Evolutionary conservation across 2,329 filamentous ascomycete species (phyloP).

Genomic region (Botryotinia calthae): DNA sequence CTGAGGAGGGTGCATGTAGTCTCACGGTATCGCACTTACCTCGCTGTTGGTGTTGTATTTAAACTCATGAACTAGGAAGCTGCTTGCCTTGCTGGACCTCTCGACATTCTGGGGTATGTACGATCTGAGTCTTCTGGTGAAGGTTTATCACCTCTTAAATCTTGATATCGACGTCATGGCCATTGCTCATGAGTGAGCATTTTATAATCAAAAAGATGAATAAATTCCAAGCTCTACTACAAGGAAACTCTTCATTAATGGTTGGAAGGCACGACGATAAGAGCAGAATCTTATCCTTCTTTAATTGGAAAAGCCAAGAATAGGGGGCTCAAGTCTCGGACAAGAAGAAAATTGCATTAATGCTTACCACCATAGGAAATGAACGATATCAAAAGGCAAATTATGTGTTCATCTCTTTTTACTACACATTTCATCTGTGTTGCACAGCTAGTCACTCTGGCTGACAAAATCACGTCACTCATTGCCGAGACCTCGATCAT

Average conservation of each 20-base stretch:
- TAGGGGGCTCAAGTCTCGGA: background rate
- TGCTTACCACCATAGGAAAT: rapidly evolving
- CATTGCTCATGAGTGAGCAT: background rate
- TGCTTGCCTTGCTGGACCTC: background rate
- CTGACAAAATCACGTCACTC: background rate
- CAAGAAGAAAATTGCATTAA: background rate
- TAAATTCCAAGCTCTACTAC: background rate
- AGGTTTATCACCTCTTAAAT: background rate
- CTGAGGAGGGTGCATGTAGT: background rate
- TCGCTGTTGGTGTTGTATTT: background rate
- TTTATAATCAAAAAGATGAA: background rate
- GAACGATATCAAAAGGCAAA: background rate
- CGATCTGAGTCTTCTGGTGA: background rate
- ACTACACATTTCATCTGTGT: background rate
- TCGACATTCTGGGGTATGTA: background rate
- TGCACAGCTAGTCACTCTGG: background rate
- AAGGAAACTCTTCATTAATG: background rate
- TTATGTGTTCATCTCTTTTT: background rate
- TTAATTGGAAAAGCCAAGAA: background rate
- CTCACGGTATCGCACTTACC: background rate
- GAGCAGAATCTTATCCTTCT: background rate
- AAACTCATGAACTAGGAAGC: background rate
- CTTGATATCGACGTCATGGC: background rate
- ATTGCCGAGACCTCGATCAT: too few species aligned
- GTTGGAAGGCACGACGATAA: background rate